Evolutionary conservation across 139 green algal species (phyloP).

Genomic region (Tetraselmis striata): DNA sequence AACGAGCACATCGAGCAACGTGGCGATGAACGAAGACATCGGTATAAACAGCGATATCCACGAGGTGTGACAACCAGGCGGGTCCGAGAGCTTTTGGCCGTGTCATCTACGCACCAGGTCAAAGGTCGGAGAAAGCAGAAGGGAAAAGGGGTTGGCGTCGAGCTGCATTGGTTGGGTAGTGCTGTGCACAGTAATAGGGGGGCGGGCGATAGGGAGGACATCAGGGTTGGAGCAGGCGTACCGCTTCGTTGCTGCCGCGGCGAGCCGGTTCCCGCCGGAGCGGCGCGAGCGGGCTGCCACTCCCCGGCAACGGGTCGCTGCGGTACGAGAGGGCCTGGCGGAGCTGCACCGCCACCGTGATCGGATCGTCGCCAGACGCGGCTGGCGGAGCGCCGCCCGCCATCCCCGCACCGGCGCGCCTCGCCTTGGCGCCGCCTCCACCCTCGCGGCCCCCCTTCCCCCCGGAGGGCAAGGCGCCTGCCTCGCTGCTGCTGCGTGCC

Average conservation of each 20-base stretch:
- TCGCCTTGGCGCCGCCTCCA: background rate
- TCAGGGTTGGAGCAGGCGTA: conserved; percentile 15
- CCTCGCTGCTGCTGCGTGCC: background rate
- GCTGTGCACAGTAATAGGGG: conserved; percentile 3
- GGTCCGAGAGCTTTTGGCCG: too few species aligned
- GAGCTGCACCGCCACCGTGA: background rate
- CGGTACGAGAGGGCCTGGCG: background rate
- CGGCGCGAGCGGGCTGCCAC: background rate
- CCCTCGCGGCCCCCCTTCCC: background rate
- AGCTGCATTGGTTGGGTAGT: conserved; percentile 19
- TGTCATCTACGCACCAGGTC: too few species aligned
- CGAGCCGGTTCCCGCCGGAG: too few species aligned
- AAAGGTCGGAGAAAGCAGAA: too few species aligned
- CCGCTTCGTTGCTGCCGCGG: too few species aligned
- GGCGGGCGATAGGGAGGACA: background rate
- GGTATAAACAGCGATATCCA: too few species aligned
- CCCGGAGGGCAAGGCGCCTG: background rate
- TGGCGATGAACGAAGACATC: too few species aligned
- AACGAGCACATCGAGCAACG: too few species aligned
- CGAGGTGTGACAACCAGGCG: too few species aligned
- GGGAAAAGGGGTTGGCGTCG: background rate
- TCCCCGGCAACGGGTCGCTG: background rate
- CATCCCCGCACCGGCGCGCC: background rate
- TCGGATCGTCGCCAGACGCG: background rate
- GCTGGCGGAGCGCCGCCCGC: background rate